Evolutionary conservation across 2,329 filamentous ascomycete species (phyloP), one percentile per base, ranked within the genome.

Genomic region (Dryadomyces quercivorus): DNA sequence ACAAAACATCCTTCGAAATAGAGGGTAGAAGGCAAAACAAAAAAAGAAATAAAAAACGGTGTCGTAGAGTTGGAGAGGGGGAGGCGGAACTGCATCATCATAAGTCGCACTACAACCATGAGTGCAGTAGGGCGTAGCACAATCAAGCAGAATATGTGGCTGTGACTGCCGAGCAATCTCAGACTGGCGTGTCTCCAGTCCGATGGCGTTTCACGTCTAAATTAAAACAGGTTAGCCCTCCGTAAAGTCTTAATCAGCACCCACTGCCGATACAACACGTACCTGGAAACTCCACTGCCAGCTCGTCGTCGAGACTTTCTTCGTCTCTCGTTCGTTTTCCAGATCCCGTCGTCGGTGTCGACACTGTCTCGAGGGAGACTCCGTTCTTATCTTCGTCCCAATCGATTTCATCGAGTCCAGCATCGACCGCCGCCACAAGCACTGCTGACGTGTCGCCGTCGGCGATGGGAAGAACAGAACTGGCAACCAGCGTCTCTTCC

Each of bases 181-280:
- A 58, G 9, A 21, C 21, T n/a, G 56, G 54, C n/a, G 51, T 31
- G 26, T 54, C 40, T 20, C 55, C 55, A 55, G 67, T 71, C 55
- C 76, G 75, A 63, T 71, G 72, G 61, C 77, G 77, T 68, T 78
- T 81, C 66, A 69, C 63, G 63, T 76, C 76, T 60, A 15, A 6
- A 44, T 13, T 22, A 15, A n/a, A 40, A 12, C 15, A 3, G 1
- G 18, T 34, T 18, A 50, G 34, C 13, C 7, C 10, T 21, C 12
- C 16, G 12, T 10, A 7, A 12, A 8, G 12, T 3, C 12, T n/a
- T 47, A 18, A n/a, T 15, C 12, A 12, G 22, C 21, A n/a, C 12
- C 8, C 21, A n/a, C 12, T 12, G 12, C 15, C 1, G 36, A 21
- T 12, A 6, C 3, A 7, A 38, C 16, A 12, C 59, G 38, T 64